phyloP scores from a whole-genome alignment of 2,329 filamentous ascomycete genomes.

The Penicillium sp. region DNA sequence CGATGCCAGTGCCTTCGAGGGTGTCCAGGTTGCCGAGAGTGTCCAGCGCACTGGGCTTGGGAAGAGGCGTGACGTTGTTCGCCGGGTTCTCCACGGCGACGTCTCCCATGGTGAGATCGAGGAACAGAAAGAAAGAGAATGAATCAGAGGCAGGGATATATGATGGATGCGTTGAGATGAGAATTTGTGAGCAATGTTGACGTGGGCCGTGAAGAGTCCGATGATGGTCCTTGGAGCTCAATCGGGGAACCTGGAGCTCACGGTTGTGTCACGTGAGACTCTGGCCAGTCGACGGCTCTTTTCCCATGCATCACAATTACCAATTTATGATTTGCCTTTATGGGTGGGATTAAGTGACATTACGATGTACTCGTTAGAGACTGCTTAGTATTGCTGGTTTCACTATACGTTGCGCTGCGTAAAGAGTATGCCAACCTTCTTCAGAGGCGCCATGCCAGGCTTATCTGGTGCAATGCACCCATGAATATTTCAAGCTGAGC shows the following conservation, averaged over 20 bases:
- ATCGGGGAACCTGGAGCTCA: constrained; percentile 19
- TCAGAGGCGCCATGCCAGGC: background rate
- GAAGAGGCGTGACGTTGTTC: constrained; percentile 72
- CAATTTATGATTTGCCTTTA: background rate
- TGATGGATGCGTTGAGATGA: constrained; percentile 1
- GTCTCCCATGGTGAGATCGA: constrained; percentile 68
- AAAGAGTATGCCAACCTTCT: background rate
- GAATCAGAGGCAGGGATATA: background rate
- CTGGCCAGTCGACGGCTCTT: background rate
- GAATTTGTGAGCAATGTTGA: constrained; percentile 6
- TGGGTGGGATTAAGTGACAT: background rate
- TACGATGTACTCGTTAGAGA: background rate
- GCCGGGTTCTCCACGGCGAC: constrained; percentile 78
- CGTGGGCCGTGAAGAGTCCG: constrained; percentile 11
- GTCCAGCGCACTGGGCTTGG: constrained; percentile 71
- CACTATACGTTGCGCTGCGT: background rate
- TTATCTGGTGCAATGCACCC: background rate
- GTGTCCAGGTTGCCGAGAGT: constrained; percentile 87
- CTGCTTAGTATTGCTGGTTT: background rate
- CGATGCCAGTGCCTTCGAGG: constrained; percentile 76
- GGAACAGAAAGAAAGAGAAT: background rate
- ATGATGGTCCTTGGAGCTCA: constrained; percentile 17
- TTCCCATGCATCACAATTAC: background rate
- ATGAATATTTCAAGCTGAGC: background rate
- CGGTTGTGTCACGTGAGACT: constrained; percentile 6